Base-by-base conservation (phyloP, 2,329 filamentous ascomycete species). In the Thelonectria olida region DNA sequence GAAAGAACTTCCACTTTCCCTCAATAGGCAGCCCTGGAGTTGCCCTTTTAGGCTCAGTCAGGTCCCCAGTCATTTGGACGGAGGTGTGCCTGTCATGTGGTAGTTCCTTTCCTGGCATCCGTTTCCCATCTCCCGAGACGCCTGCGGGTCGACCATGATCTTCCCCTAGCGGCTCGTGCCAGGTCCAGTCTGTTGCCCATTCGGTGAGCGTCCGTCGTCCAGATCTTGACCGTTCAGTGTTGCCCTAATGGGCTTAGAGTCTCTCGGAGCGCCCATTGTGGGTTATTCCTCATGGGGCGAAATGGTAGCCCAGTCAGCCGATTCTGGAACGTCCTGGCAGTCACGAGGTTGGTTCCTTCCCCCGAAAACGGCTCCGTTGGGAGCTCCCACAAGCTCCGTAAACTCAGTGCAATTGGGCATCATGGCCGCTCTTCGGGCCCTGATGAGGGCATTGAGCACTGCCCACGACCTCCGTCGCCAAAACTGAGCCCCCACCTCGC, bases 321-420 rank as follows among this genome's bases (percentile, higher is more conserved):
- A 65, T 67, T 71, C 67, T 69, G 57, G 67, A 71, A 69, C 67
- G 67, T 71, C 56, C 53, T 39, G 51, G 48, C 58, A 54, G 61
- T 69, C 63, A 69, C 61, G 61, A 58, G 67, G 45, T 49, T 62
- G 48, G 34, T 39, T 23, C 36, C 54, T n/a, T 56, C 54, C 48
- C 42, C 54, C 59, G 19, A 59, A 54, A 64, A 58, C 64, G 55
- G 63, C 63, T 65, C 66, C 63, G 63, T 71, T 54, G 54, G 42
- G 51, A 64, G 58, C 44, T 62, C 64, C 60, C 41, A 56, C 44
- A 34, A 27, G 20, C 44, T 44, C 57, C 57, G 41, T 39, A 41
- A 36, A 54, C 49, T 49, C 57, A 47, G 28, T 57, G 34, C 61
- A 52, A 23, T 55, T 52, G 55, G 42, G 31, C 54, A 54, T 34